Percentiles rank a stretch among this genome's conserved stretches.
phyloP scores from a whole-genome alignment of 345 rosid species.

The Viola odorata region DNA sequence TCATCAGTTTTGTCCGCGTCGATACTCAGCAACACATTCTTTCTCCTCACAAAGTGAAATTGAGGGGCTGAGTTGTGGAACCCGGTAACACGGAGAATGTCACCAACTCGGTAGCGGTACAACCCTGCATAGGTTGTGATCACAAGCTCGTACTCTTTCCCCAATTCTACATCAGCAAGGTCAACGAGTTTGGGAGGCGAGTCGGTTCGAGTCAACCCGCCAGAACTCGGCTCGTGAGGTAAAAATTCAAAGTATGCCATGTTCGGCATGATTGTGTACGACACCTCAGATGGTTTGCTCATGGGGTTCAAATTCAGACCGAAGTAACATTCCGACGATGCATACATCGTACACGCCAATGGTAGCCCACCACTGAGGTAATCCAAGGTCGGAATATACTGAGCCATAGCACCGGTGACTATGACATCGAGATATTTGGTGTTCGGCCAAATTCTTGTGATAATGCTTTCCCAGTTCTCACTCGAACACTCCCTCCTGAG shows the following conservation, averaged over 20 bases:
- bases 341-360: constrained; percentile 39
- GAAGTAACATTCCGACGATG: constrained; percentile 41
- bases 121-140: constrained; percentile 39
- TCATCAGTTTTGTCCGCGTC: constrained; percentile 41
- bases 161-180: constrained; percentile 32
- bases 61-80: constrained; percentile 41
- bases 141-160: constrained; percentile 37
- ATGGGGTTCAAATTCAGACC: constrained; percentile 36
- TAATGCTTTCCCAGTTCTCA: constrained; percentile 34
- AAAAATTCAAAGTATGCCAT: constrained; percentile 42
- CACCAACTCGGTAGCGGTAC: constrained; percentile 37
- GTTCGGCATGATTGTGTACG: constrained; percentile 42
- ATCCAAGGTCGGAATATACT: constrained; percentile 38
- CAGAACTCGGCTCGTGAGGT: constrained; percentile 14
- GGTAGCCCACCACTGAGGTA: constrained; percentile 34
- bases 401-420: constrained; percentile 45
- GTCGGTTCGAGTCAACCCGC: constrained; percentile 9
- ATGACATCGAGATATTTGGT: constrained; percentile 39
- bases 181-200: constrained; percentile 27
- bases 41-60: constrained; percentile 31
- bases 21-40: constrained; percentile 37
- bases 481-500: constrained; percentile 20
- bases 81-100: constrained; percentile 33
- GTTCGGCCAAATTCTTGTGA: constrained; percentile 36
- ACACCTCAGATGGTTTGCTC: constrained; percentile 36